These are phyloP conservation scores for Diaporthe batatas DNA, from an alignment of 2,329 filamentous ascomycete species.

Conservation along the genomic window DNA sequence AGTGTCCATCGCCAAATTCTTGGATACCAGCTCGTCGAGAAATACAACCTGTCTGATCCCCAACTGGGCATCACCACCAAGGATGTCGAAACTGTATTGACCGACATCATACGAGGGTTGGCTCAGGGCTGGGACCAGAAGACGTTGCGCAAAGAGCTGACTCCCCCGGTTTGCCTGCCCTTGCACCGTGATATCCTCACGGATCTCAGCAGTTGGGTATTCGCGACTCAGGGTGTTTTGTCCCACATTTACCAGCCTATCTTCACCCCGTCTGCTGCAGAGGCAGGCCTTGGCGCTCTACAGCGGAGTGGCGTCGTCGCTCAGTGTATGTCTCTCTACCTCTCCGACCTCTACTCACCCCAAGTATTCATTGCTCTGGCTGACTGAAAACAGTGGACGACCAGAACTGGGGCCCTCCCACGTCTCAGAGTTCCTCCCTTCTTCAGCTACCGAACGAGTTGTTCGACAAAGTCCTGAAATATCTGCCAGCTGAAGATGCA, in stretches of 20 bases:
- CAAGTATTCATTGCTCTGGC: not conserved
- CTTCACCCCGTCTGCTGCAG: accelerated
- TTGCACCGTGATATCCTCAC: not conserved
- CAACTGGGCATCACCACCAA: not conserved
- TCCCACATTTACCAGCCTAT: not conserved
- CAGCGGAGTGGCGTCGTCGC: accelerated
- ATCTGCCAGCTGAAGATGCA: not conserved
- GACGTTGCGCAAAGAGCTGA: not conserved
- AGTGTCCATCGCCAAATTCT: not conserved
- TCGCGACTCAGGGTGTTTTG: not conserved
- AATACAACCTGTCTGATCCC: not conserved
- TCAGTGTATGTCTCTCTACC: not conserved
- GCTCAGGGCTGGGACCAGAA: not conserved
- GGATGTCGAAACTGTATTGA: no score
- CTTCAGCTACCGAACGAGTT: not conserved
- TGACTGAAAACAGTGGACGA: not conserved
- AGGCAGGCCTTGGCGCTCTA: no score
- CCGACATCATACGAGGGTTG: not conserved
- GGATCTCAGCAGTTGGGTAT: not conserved
- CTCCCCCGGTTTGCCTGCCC: not conserved
- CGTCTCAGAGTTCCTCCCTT: not conserved
- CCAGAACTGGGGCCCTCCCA: no score
- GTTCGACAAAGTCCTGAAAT: not conserved
- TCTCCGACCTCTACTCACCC: not conserved
- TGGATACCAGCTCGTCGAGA: not conserved